Evolutionary conservation across 768 basidiomycete genomes (phyloP).

Genomic region (Hypholoma sublateritium): DNA sequence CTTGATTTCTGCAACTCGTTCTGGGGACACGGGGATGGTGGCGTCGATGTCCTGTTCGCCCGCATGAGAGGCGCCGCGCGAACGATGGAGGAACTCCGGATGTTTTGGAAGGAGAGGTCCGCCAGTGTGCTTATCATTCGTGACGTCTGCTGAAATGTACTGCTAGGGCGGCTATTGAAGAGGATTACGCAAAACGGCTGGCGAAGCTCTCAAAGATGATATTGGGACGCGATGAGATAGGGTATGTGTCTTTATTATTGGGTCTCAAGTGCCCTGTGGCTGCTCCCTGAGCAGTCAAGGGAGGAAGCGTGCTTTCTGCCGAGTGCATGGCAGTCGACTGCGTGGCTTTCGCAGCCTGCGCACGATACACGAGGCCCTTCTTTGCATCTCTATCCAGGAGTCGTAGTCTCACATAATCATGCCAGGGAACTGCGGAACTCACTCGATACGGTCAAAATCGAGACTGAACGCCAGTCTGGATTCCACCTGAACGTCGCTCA

Average conservation of each 20-base stretch:
- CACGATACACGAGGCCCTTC: not conserved
- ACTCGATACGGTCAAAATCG: conserved; percentile 74
- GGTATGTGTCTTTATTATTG: conserved; percentile 51
- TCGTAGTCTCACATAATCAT: conserved; percentile 18
- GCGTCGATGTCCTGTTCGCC: conserved; percentile 88
- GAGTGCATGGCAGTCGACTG: not conserved
- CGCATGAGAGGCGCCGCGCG: conserved; percentile 83
- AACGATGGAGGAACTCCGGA: conserved; percentile 85
- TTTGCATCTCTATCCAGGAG: not conserved
- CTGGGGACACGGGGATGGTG: conserved; percentile 87
- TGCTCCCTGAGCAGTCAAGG: conserved; percentile 3
- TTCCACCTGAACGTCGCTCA: conserved; percentile 74
- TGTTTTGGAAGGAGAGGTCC: conserved; percentile 94
- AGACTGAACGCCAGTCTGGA: conserved; percentile 81
- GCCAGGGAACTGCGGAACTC: conserved; percentile 78
- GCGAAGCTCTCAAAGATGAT: conserved; percentile 72
- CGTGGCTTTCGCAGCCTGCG: not conserved
- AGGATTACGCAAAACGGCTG: conserved; percentile 90
- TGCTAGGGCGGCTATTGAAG: conserved; percentile 82
- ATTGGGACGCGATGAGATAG: conserved; percentile 90
- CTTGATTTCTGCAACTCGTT: conserved; percentile 96
- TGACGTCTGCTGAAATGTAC: not conserved
- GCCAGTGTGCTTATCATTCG: conserved; percentile 22
- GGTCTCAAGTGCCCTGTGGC: not conserved
- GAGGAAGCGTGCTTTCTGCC: not conserved